Conservation (phyloP, 2,329 filamentous ascomycete species). For the Aspergillus sclerotialis region DNA sequence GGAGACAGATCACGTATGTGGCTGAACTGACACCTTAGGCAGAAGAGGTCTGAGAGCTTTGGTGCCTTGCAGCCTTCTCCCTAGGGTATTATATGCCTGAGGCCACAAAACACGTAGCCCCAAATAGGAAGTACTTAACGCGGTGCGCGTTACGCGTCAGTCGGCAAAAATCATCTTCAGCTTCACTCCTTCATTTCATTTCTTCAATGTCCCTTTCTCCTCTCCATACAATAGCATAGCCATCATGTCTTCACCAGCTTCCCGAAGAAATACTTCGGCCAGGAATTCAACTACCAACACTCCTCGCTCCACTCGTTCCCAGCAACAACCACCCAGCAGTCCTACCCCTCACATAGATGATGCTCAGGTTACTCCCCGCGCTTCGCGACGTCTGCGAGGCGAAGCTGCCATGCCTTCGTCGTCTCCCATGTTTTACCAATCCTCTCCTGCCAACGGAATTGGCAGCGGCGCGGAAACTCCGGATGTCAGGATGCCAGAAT, state of each 20-base stretch:
- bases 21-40: too few relatives aligned
- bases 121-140: slow-evolving; percentile 16
- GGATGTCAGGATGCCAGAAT: slow-evolving; percentile 36
- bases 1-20: too few relatives aligned
- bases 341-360: slow-evolving; percentile 15
- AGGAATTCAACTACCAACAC: slow-evolving; percentile 35
- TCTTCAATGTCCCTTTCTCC: background rate
- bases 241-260: slow-evolving; percentile 39
- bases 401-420: slow-evolving; percentile 51
- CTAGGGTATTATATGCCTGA: too few relatives aligned
- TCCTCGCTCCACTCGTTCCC: slow-evolving; percentile 26
- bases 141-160: slow-evolving; percentile 7
- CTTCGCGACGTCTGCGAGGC: slow-evolving; percentile 34
- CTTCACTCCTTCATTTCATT: background rate
- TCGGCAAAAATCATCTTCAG: slow-evolving; percentile 1
- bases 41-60: too few relatives aligned
- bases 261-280: slow-evolving; percentile 35
- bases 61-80: too few relatives aligned
- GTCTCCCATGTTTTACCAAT: slow-evolving; percentile 73
- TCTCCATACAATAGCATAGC: too few relatives aligned
- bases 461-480: slow-evolving; percentile 33
- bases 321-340: slow-evolving; percentile 28
- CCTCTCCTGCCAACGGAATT: slow-evolving; percentile 47
- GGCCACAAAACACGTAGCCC: slow-evolving; percentile 3
- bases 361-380: slow-evolving; percentile 40